Evolutionary conservation across 208 protist species (phyloP), one percentile per base, ranked within the genome.

Genomic region (Porcisia deanei): DNA sequence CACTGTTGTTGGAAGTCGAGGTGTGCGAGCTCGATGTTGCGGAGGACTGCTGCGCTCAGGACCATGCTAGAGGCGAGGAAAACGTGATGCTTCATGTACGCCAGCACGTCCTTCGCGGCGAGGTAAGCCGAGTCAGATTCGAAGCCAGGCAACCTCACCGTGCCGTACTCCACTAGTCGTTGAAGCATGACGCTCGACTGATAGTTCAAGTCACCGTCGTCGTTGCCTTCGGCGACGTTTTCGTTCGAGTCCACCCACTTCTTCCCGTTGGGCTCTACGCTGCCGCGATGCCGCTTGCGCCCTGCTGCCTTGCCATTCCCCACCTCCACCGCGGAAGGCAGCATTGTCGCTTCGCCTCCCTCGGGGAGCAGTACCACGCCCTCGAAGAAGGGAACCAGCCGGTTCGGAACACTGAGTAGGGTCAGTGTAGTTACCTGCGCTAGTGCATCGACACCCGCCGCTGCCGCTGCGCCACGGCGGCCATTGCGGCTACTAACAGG

Each of bases 101-200:
- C 83, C 22, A 72, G 64, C 37, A 85, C 66, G 54, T 95, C 90
- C 59, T 88, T 80, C n/a, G 82, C 84, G 20, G 77, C 68, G 18
- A 97, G 80, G 69, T 91, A 97, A 25, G 84, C 88, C 70, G 83
- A 86, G 79, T 97, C 93, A 61, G 80, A 72, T 3, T 54, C 74
- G 75, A 94, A 95, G 9, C 80, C 34, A 6, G 84, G 73, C 30
- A 94, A 75, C 61, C 81, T 85, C n/a, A 12, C 67, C 10, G 78
- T 79, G 8, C 79, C 84, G 55, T 74, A 77, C 34, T 72, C 78
- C 14, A 52, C 16, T 45, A 88, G 73, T 6, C 82, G 78, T 55
- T 64, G 59, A 57, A 71, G 41, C 68, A 88, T 77, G 30, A 60
- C 37, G 22, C 25, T 47, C 8, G 37, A 14, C 45, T 53, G 45